Conservation (phyloP, 1,284 basidiomycete species). For the Agroathelia rolfsii region DNA sequence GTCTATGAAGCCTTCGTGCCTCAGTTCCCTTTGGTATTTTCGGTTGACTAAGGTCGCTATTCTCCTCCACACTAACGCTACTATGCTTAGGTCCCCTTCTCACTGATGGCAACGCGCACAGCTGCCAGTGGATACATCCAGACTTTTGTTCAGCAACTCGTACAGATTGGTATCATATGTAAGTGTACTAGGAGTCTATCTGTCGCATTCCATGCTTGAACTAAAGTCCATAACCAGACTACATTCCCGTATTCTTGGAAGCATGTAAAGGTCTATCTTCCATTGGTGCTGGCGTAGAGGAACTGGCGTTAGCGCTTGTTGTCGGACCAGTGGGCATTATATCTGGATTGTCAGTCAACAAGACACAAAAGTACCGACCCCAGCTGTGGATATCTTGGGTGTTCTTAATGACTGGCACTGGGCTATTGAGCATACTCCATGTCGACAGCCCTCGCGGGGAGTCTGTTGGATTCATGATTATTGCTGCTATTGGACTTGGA, state of each 20-base stretch:
- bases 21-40: conserved; percentile 15
- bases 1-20: conserved; percentile 15
- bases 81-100: conserved; percentile 20
- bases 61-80: background rate
- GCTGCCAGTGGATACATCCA: conserved; percentile 21
- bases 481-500: conserved; percentile 14
- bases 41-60: background rate
- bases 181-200: background rate
- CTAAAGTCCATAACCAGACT: conserved; percentile 11
- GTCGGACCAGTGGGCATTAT: conserved; percentile 14
- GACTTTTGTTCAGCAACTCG: conserved; percentile 9
- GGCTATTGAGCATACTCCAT: conserved; percentile 19
- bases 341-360: conserved; percentile 11
- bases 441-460: conserved; percentile 18
- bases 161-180: conserved; percentile 12
- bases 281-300: conserved; percentile 22
- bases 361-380: conserved; percentile 14
- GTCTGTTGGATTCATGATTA: conserved; percentile 22
- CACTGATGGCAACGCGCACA: conserved; percentile 19
- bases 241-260: conserved; percentile 26
- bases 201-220: too few relatives aligned
- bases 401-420: conserved; percentile 16
- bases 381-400: conserved; percentile 21
- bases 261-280: conserved; percentile 20
- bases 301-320: conserved; percentile 19